These are phyloP conservation scores for Astrocystis sublimbata DNA, from an alignment of 495 filamentous ascomycete genomes.

Conservation along the genomic window DNA sequence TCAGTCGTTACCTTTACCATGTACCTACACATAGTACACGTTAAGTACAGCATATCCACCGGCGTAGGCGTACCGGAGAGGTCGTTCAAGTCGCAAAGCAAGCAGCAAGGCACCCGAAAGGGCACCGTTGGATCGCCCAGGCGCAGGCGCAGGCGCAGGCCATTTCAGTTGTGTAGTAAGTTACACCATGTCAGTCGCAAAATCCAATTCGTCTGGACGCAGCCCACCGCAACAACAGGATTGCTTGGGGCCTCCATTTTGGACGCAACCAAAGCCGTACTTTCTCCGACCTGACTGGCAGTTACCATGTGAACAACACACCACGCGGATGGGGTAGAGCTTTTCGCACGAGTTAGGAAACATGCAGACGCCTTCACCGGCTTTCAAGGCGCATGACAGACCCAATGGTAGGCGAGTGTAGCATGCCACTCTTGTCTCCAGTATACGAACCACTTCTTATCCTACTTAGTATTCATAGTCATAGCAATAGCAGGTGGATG, in stretches of 20 bases:
- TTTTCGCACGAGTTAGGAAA: conserved; percentile 13
- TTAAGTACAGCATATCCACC: too few species aligned
- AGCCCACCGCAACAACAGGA: conserved; percentile 10
- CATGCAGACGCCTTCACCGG: conserved; percentile 13
- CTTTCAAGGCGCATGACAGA: not conserved
- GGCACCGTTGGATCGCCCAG: conserved; percentile 8
- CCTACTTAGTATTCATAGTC: not conserved
- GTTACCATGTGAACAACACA: conserved; percentile 19
- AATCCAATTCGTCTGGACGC: conserved; percentile 17
- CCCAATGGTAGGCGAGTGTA: conserved; percentile 2
- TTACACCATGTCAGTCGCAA: conserved; percentile 8
- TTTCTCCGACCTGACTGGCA: conserved; percentile 16
- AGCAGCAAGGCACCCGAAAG: conserved; percentile 5
- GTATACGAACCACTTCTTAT: conserved; percentile 9
- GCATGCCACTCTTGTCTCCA: conserved; percentile 2
- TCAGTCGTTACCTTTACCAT: too few species aligned
- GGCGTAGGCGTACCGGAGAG: not conserved
- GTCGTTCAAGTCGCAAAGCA: not conserved
- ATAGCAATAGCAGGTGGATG: not conserved
- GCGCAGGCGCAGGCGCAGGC: too few species aligned
- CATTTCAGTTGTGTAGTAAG: conserved; percentile 11
- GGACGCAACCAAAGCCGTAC: conserved; percentile 18
- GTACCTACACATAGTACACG: too few species aligned
- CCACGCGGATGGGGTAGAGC: conserved; percentile 10
- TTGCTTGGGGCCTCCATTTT: conserved; percentile 21